Base-by-base conservation (phyloP, 1,284 basidiomycete species). In the Apiotrichum veenhuisii region DNA sequence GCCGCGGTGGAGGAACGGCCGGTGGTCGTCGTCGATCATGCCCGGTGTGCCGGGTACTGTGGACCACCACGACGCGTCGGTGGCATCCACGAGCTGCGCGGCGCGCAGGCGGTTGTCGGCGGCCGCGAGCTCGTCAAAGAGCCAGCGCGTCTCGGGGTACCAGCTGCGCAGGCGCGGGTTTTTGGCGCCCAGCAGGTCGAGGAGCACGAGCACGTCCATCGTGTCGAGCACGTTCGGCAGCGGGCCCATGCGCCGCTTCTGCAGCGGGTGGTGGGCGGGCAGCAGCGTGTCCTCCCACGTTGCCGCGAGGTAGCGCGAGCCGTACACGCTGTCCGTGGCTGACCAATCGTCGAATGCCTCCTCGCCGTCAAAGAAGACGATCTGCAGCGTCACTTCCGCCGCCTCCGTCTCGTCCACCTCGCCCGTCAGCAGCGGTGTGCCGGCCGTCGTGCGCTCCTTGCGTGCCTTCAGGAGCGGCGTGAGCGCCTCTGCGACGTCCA, bases 281-380 rank as follows among this genome's bases (percentile, higher is more conserved):
- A 88, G 77, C 69, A 86, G 91, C 0, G 84, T 84, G 0, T 81
- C 80, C 15, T 82, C 80, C 94, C 94, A 97, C 70, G 84, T 84
- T 47, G 86, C 79, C 5, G 92, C 91, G 23, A 97, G 82, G 75
- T 96, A 89, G 64, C 91, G 85, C 41, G 93, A 87, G 23, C 96
- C 96, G 72, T 99, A 99, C 47, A 94, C 86, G 1, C 90, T 94
- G 75, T 99, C 96, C 0, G 82, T 85, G 36, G 82, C 82, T 1
- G 92, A 91, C 96, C 96, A 99, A 38, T 84, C 80, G 36, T 85
- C 81, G 76, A 94, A 98, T 0, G 96, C 96, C 76, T 99, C 96
- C 75, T 99, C 96, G 4, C 96, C 96, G 68, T 99, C 97, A 62
- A 99, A 94, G 71, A 98, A 96, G 22, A 98, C 80, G n/a, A 98